These are phyloP conservation scores for Allium fistulosum DNA, from an alignment of 106 monocot genomes.

Conservation along the genomic window DNA sequence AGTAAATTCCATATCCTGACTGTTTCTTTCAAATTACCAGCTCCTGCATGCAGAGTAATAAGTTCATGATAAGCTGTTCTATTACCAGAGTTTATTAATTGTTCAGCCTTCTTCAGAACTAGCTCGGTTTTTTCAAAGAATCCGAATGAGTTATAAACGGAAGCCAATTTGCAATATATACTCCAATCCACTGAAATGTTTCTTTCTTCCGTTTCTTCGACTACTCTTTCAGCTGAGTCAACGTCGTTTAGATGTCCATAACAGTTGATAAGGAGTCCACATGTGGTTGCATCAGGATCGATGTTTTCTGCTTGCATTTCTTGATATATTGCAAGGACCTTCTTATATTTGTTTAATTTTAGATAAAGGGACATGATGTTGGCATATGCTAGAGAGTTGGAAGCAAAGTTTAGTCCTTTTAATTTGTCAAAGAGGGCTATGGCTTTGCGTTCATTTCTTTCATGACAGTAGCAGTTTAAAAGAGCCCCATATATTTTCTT, in stretches of 20 bases:
- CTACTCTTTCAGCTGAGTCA: constrained; percentile 30
- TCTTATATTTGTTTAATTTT: constrained; percentile 29
- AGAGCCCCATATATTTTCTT: constrained; percentile 42
- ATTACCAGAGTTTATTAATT: constrained; percentile 29
- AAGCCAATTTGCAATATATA: constrained; percentile 32
- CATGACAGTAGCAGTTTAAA: constrained; percentile 26
- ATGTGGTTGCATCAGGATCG: constrained; percentile 29
- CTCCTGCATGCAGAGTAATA: constrained; percentile 49
- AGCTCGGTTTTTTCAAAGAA: constrained; percentile 34
- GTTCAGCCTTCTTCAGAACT: constrained; percentile 47
- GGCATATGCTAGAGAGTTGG: constrained; percentile 41
- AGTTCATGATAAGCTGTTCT: constrained; percentile 37
- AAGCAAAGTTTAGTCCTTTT: constrained; percentile 34
- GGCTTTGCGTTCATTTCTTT: constrained; percentile 33
- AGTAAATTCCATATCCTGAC: constrained; percentile 50
- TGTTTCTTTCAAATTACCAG: constrained; percentile 47
- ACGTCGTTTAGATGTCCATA: constrained; percentile 31
- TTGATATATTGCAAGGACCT: constrained; percentile 12
- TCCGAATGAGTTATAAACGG: constrained; percentile 37
- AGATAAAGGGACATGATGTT: constrained; percentile 36
- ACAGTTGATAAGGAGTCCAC: constrained; percentile 39
- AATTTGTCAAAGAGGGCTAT: constrained; percentile 40
- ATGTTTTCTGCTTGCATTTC: constrained; percentile 44
- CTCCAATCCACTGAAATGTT: constrained; percentile 16
- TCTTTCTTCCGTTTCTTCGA: constrained; percentile 26